Evolutionary conservation across 2,329 filamentous ascomycete species (phyloP).

Genomic region (Helotiales sp.): DNA sequence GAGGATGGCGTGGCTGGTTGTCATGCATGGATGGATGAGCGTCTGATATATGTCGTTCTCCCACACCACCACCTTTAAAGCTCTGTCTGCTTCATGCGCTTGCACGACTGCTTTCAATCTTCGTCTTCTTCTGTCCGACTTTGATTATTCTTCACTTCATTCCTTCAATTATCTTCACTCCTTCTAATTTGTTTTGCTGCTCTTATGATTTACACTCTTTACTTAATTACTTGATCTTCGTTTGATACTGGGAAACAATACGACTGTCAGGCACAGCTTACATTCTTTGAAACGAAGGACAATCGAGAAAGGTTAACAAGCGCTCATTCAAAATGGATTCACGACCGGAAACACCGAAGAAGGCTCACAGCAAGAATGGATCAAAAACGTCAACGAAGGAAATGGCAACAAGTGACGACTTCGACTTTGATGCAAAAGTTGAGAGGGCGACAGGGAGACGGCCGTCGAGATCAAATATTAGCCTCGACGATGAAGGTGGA

Average conservation of each 20-base stretch:
- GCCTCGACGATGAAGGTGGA: background rate
- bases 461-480: background rate
- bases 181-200: slow-evolving; percentile 9
- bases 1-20: background rate
- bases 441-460: slow-evolving; percentile 4
- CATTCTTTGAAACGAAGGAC: background rate
- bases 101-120: slow-evolving; percentile 2
- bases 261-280: slow-evolving; percentile 9
- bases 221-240: slow-evolving; percentile 2
- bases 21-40: background rate
- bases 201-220: slow-evolving; percentile 8
- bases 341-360: slow-evolving; percentile 7
- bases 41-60: slow-evolving; percentile 9
- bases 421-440: slow-evolving; percentile 15
- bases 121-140: background rate
- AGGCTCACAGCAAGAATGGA: slow-evolving; percentile 13
- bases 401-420: background rate
- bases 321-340: slow-evolving; percentile 9
- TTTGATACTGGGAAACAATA: slow-evolving; percentile 5
- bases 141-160: background rate
- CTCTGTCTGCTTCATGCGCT: slow-evolving; percentile 1
- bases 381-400: background rate
- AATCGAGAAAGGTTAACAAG: background rate
- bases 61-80: background rate
- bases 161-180: slow-evolving; percentile 4